Conservation (phyloP, 2,329 filamentous ascomycete species). For the Huntiella savannae region DNA sequence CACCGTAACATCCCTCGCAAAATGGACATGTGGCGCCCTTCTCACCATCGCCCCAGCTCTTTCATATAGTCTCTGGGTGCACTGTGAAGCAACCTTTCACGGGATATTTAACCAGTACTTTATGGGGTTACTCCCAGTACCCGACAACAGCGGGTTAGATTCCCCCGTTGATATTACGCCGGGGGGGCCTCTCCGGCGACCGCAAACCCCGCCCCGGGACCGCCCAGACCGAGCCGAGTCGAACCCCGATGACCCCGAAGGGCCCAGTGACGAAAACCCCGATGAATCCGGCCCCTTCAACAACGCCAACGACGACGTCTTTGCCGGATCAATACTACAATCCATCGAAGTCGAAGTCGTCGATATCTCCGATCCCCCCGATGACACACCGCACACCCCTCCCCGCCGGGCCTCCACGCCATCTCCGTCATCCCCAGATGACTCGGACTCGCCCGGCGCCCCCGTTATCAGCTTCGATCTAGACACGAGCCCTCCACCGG, state of each 20-base stretch:
- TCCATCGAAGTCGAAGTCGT: no score
- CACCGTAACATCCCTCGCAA: conserved; percentile 20
- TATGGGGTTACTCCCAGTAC: not conserved
- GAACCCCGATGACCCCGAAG: no score
- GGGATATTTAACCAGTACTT: conserved; percentile 1
- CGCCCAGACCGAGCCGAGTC: no score
- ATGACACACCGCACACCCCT: no score
- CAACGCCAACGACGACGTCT: no score
- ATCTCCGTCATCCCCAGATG: not conserved
- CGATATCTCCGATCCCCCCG: no score
- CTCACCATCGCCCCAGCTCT: conserved; percentile 29
- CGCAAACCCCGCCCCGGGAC: not conserved
- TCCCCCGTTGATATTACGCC: not conserved
- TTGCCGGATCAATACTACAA: no score
- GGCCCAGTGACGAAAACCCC: no score
- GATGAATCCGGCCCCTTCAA: no score
- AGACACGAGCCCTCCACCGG: conserved; percentile 30
- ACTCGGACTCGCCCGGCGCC: conserved; percentile 15
- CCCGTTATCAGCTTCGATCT: conserved; percentile 43
- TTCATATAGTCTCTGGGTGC: conserved; percentile 25
- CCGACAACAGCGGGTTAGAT: not conserved
- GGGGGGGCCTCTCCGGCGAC: not conserved
- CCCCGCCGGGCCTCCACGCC: not conserved
- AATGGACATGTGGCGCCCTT: conserved; percentile 25
- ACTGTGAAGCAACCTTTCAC: conserved; percentile 13